A percentile compares a stretch with the other conserved stretches of the same genome.
Evolutionary conservation across 1,284 basidiomycete species (phyloP).

Genomic region (Pterulicium gracile): DNA sequence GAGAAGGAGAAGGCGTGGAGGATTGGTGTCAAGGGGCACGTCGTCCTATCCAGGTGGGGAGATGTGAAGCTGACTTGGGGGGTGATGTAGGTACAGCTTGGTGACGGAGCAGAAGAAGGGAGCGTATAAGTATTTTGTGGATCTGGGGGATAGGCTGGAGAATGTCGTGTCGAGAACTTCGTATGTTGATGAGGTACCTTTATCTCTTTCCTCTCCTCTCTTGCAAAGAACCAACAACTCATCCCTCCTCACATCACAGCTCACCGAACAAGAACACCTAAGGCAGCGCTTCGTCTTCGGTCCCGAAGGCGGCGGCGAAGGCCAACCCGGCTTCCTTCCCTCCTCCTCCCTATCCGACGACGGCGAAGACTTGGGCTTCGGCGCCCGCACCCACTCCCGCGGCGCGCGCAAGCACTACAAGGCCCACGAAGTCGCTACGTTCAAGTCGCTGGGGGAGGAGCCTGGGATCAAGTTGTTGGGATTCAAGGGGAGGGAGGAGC

Average conservation of each 20-base stretch:
- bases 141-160: constrained; percentile 69
- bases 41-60: constrained; percentile 11
- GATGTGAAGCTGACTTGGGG: constrained; percentile 4
- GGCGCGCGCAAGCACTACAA: constrained; percentile 77
- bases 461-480: constrained; percentile 86
- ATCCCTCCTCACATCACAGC: background rate
- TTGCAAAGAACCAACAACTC: no score
- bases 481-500: constrained; percentile 69
- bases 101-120: constrained; percentile 82
- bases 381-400: constrained; percentile 18
- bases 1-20: constrained; percentile 46
- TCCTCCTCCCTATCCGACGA: constrained; percentile 25
- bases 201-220: no score
- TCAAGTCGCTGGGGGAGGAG: constrained; percentile 70
- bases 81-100: constrained; percentile 60
- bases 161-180: constrained; percentile 59
- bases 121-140: constrained; percentile 68
- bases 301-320: background rate
- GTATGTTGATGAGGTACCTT: constrained; percentile 69
- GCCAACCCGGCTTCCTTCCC: constrained; percentile 5
- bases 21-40: constrained; percentile 87
- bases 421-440: constrained; percentile 71
- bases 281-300: background rate
- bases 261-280: background rate
- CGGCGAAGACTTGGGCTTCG: constrained; percentile 22